A percentile compares a stretch with the other conserved stretches of the same genome.
phyloP scores from a whole-genome alignment of 495 filamentous ascomycete species.

The Gamarada debralockiae region DNA sequence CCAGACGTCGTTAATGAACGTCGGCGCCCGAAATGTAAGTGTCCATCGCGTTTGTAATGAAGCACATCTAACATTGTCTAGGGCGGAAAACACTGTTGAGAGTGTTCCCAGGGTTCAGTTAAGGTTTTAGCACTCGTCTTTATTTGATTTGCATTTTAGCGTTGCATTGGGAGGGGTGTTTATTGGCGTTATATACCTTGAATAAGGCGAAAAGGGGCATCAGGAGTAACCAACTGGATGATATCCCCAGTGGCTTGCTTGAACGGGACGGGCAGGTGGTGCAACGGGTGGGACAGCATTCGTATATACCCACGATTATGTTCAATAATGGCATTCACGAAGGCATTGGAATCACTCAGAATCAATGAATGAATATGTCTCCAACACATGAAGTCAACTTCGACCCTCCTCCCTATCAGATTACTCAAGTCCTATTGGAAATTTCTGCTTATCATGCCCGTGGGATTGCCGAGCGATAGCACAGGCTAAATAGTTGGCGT shows the following conservation, averaged over 20 bases:
- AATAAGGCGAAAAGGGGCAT: neutral
- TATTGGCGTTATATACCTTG: neutral
- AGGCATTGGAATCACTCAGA: no score
- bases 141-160: constrained; percentile 5
- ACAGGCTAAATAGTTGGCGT: no score
- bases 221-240: neutral
- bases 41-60: neutral
- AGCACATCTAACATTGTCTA: neutral
- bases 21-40: constrained; percentile 15
- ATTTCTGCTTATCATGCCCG: no score
- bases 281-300: neutral
- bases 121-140: constrained; percentile 4
- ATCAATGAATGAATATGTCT: no score
- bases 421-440: no score
- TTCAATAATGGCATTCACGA: no score
- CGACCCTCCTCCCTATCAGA: no score
- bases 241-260: neutral
- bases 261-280: neutral
- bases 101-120: constrained; percentile 16
- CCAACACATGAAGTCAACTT: no score
- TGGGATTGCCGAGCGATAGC: no score
- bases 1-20: constrained; percentile 7
- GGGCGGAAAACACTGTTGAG: constrained; percentile 11
- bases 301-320: neutral
- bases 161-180: constrained; percentile 4